Evolutionary conservation across 2,329 filamentous ascomycete genomes (phyloP).

Genomic region (Paracamarosporium sp.): DNA sequence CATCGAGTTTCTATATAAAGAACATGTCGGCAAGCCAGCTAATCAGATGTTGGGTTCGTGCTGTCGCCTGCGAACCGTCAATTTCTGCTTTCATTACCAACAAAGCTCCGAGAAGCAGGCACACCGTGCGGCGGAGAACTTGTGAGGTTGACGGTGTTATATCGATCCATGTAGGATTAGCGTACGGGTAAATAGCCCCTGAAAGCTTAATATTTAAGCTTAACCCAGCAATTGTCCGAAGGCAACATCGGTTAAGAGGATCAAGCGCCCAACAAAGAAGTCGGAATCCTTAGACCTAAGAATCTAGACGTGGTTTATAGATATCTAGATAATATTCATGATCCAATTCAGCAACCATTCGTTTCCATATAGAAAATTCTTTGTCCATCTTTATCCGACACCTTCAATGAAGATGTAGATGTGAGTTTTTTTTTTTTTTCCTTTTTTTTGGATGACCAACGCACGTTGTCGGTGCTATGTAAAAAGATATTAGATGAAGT

Average conservation of each 20-base stretch:
- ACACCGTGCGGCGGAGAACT: neutral
- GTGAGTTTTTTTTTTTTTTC: too few relatives aligned
- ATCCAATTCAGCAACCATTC: too few relatives aligned
- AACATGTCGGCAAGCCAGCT: neutral
- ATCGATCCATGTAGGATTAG: neutral
- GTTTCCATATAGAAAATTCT: too few relatives aligned
- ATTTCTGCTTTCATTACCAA: neutral
- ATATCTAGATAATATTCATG: too few relatives aligned
- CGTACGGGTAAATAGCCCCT: neutral
- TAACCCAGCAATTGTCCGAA: neutral
- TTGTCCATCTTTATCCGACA: too few relatives aligned
- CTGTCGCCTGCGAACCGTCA: conserved; percentile 8
- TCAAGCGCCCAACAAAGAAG: too few relatives aligned
- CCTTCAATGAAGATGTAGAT: too few relatives aligned
- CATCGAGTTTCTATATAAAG: neutral
- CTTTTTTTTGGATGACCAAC: too few relatives aligned
- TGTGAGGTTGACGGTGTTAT: neutral
- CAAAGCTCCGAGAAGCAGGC: neutral
- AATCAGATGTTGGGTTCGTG: neutral
- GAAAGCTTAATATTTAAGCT: neutral
- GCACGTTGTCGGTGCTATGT: too few relatives aligned
- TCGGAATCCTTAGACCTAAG: neutral
- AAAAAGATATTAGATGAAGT: too few relatives aligned
- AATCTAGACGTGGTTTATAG: too few relatives aligned
- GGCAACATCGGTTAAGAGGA: neutral